Conservation (phyloP, 2,329 filamentous ascomycete species). For the Monosporascus sp. region DNA sequence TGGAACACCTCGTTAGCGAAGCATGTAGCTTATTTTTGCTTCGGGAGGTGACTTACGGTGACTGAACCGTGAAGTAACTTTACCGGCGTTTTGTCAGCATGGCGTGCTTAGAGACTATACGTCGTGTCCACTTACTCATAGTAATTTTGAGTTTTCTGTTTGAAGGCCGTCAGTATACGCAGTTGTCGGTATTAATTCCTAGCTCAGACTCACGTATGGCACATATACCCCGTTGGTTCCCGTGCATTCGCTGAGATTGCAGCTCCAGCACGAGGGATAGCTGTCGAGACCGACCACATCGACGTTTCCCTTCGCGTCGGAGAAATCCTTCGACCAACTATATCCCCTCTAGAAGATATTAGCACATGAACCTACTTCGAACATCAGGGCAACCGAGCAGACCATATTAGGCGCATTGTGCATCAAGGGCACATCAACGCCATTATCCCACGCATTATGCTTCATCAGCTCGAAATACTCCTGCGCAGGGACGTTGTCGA, state of each 20-base stretch:
- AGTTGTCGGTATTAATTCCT: not conserved
- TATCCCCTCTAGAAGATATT: conserved; percentile 25
- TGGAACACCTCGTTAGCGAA: not conserved
- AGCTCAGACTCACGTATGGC: conserved; percentile 39
- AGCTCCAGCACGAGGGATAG: conserved; percentile 57
- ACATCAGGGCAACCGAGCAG: not conserved
- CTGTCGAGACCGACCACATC: conserved; percentile 47
- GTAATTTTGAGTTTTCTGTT: conserved; percentile 16
- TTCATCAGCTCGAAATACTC: conserved; percentile 55
- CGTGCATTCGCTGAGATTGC: conserved; percentile 55
- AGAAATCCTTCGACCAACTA: conserved; percentile 57
- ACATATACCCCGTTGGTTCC: conserved; percentile 54
- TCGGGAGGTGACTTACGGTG: conserved; percentile 17
- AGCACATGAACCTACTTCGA: not conserved
- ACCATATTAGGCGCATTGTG: conserved; percentile 56
- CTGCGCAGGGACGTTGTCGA: conserved; percentile 41
- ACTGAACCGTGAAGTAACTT: conserved; percentile 26
- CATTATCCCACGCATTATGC: conserved; percentile 45
- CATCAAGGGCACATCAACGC: conserved; percentile 52
- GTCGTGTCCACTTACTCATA: conserved; percentile 12
- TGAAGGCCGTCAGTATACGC: not conserved
- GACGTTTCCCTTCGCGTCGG: conserved; percentile 49
- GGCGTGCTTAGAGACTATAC: no score
- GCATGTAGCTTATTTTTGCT: not conserved
- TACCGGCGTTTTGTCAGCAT: not conserved